phyloP scores from a whole-genome alignment of 805 yeast genomes.

The Candida insectalens region DNA sequence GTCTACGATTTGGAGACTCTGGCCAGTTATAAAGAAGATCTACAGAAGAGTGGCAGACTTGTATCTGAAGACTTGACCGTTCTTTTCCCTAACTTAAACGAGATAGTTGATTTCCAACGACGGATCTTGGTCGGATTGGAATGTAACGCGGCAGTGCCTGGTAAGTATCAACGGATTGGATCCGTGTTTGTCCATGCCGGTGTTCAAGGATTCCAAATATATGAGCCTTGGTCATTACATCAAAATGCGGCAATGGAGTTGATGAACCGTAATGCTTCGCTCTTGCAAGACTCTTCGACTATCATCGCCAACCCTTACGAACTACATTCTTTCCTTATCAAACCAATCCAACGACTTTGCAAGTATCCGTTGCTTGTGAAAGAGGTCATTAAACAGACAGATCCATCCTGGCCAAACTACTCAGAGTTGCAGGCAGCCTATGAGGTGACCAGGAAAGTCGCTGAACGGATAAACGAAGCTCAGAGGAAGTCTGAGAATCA shows the following conservation, averaged over 20 bases:
- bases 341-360: conserved; percentile 95
- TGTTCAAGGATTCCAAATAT: conserved; percentile 67
- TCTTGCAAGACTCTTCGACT: conserved; percentile 42
- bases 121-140: conserved; percentile 83
- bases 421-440: conserved; percentile 65
- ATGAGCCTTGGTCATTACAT: conserved; percentile 91
- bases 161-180: conserved; percentile 76
- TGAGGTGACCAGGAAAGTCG: conserved; percentile 72
- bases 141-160: conserved; percentile 70
- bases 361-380: conserved; percentile 80
- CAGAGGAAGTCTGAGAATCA: conserved; percentile 87
- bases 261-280: conserved; percentile 52
- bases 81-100: conserved; percentile 76
- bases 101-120: conserved; percentile 85
- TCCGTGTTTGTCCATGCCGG: conserved; percentile 81
- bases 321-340: conserved; percentile 77
- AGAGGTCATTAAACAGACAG: conserved; percentile 63
- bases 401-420: conserved; percentile 39
- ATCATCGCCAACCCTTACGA: conserved; percentile 81
- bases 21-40: conserved; percentile 55
- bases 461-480: conserved; percentile 83
- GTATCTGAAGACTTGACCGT: conserved; percentile 72
- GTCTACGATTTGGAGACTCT: conserved; percentile 84
- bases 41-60: conserved; percentile 55
- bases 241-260: conserved; percentile 82